These are phyloP conservation scores for Candida sojae DNA, from an alignment of 1,139 yeast species.

Conservation along the genomic window DNA sequence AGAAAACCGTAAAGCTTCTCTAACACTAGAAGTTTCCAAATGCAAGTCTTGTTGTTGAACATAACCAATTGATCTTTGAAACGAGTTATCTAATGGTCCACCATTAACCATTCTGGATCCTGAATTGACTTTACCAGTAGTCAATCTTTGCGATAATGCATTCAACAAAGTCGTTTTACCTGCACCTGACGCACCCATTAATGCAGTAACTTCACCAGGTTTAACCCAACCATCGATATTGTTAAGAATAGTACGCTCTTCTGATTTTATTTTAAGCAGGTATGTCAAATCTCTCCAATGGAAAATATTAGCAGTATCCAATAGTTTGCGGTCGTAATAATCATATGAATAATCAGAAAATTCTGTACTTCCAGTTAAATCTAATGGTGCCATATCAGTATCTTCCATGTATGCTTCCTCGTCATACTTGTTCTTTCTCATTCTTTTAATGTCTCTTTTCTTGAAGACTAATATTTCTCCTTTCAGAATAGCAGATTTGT, in stretches of 20 bases:
- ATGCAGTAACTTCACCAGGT: conserved; percentile 33
- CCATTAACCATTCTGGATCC: conserved; percentile 41
- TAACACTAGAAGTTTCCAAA: conserved; percentile 36
- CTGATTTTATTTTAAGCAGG: conserved; percentile 65
- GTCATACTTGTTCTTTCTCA: conserved; percentile 8
- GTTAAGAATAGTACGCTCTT: conserved; percentile 61
- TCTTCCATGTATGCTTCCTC: conserved; percentile 13
- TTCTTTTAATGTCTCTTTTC: conserved; percentile 14
- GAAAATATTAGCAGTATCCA: conserved; percentile 41
- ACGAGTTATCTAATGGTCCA: conserved; percentile 29
- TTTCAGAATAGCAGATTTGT: conserved; percentile 76
- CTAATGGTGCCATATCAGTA: conserved; percentile 18
- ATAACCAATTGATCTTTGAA: conserved; percentile 44
- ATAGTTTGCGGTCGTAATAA: conserved; percentile 24
- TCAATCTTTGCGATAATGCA: conserved; percentile 34
- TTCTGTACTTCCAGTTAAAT: conserved; percentile 18
- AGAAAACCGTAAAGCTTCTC: conserved; percentile 38
- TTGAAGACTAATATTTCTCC: conserved; percentile 76
- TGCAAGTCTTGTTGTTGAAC: conserved; percentile 45
- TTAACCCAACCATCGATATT: conserved; percentile 65
- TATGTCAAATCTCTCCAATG: conserved; percentile 80
- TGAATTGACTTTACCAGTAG: conserved; percentile 34
- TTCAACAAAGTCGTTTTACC: conserved; percentile 37
- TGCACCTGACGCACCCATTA: conserved; percentile 39
- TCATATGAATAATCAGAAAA: conserved; percentile 27